phyloP scores from a whole-genome alignment of 2,329 filamentous ascomycete genomes.

The Arthrobotrys musiformis region DNA sequence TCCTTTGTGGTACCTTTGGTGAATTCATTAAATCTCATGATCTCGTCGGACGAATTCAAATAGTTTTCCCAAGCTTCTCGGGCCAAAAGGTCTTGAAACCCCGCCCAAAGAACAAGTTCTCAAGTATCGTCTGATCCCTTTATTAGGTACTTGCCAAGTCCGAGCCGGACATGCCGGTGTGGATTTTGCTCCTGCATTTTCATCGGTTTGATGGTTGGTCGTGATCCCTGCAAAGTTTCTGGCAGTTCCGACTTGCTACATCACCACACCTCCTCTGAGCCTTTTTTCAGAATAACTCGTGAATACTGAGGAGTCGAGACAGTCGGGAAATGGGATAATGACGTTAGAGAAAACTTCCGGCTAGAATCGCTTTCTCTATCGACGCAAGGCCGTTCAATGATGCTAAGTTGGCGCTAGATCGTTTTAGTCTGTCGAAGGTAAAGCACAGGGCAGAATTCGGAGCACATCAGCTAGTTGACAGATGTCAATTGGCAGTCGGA shows the following conservation, averaged over 20 bases:
- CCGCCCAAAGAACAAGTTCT: not conserved
- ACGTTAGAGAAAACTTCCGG: conserved; percentile 15
- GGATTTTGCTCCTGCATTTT: conserved; percentile 32
- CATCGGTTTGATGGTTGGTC: conserved; percentile 23
- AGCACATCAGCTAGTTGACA: not conserved
- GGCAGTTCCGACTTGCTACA: conserved; percentile 27
- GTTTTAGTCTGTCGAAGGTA: not conserved
- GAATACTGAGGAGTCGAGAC: not conserved
- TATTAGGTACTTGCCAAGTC: not conserved
- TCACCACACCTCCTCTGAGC: conserved; percentile 15
- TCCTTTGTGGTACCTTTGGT: not conserved
- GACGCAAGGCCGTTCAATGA: not conserved
- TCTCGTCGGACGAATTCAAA: not conserved
- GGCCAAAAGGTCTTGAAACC: not conserved
- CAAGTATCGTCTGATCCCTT: not conserved
- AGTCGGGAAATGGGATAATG: conserved; percentile 3
- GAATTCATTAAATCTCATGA: not conserved
- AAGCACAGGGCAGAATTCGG: not conserved
- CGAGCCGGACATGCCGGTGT: conserved; percentile 16
- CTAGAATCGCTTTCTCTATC: not conserved
- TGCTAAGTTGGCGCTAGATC: not conserved
- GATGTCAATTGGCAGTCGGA: not conserved
- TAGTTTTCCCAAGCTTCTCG: not conserved
- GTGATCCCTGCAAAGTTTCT: conserved; percentile 46
- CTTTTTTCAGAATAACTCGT: not conserved